Evolutionary conservation across 768 basidiomycete species (phyloP), one percentile per base, ranked within the genome.

Genomic region (Hericium erinaceus): DNA sequence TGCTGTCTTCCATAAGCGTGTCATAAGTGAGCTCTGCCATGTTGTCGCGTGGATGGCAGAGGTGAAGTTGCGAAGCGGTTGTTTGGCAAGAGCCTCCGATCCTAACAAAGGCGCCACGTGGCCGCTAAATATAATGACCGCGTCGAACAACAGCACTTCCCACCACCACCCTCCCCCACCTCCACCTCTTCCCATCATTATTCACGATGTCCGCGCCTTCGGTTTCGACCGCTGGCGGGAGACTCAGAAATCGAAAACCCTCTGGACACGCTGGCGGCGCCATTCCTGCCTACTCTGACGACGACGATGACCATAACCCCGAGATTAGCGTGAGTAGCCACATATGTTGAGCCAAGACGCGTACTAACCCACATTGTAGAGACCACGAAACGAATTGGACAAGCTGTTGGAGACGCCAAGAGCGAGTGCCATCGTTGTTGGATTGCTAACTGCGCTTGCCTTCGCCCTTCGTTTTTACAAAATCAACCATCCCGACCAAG

Each of bases 401-500:
- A 71, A 78, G 60, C 61, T 82, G 51, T 69, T 90, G 49, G 85
- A 90, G 66, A 80, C 83, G 15, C 73, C 74, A 50, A 75, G 77
- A 56, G 85, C 80, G 52, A 91, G 86, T 70, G 72, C 77, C 58
- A 71, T 78, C 26, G 76, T 85, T n/a, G 81, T 88, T 48, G 76
- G 74, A 48, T 65, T 77, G 15, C 76, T 92, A 48, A 93, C 92
- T 18, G 75, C 81, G 3, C 69, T 92, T 52, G 89, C 92, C 20
- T 91, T 94, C 69, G 84, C 83, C 18, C 67, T 93, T 60, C 85
- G 94, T 38, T 94, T 95, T 74, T 95, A 90, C 79, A 92, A 95
- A 76, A 92, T 95, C 69, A 91, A 87, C 68, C 85, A 91, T 68
- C 94, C 93, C 48, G 91, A 94, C 77, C 89, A 93, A 75, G 92